Conservation (phyloP, 2,329 filamentous ascomycete species). For the Fusarium praegraminearum region DNA sequence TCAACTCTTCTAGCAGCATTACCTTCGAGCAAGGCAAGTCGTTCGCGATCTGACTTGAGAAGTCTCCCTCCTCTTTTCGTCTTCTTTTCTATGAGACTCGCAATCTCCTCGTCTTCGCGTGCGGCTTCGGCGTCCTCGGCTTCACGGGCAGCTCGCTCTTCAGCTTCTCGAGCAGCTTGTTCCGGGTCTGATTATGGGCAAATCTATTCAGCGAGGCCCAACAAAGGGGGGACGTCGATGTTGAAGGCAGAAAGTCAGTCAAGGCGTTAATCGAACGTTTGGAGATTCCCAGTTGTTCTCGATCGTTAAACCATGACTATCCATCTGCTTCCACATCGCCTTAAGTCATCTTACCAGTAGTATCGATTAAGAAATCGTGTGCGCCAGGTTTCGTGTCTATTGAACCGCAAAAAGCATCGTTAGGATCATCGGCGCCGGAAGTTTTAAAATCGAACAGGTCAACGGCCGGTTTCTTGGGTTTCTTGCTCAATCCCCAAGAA, state of each 20-base stretch:
- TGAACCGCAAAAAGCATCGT: slow-evolving; percentile 56
- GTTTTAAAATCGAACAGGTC: slow-evolving; percentile 53
- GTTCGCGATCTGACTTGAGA: slow-evolving; percentile 40
- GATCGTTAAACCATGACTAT: slow-evolving; percentile 58
- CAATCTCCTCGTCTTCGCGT: slow-evolving; percentile 51
- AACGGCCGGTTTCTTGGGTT: slow-evolving; percentile 54
- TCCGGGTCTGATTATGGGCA: slow-evolving; percentile 52
- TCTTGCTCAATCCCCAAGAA: slow-evolving; percentile 68
- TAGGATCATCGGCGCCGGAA: slow-evolving; percentile 59
- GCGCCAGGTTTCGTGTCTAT: slow-evolving; percentile 59
- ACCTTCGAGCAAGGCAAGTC: slow-evolving; percentile 34
- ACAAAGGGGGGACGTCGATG: slow-evolving; percentile 60
- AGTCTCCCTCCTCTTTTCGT: slow-evolving; percentile 41
- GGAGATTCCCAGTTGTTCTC: slow-evolving; percentile 61
- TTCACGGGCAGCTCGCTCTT: slow-evolving; percentile 42
- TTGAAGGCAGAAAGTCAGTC: slow-evolving; percentile 60
- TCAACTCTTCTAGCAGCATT: slow-evolving; percentile 45
- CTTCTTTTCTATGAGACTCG: slow-evolving; percentile 58
- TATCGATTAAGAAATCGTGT: slow-evolving; percentile 59
- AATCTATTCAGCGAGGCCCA: slow-evolving; percentile 59
- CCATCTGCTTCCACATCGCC: slow-evolving; percentile 60
- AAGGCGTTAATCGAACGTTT: slow-evolving; percentile 55
- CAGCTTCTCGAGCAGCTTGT: slow-evolving; percentile 39
- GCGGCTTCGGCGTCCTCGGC: slow-evolving; percentile 43
- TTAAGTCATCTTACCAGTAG: slow-evolving; percentile 60